Evolutionary conservation across 768 basidiomycete genomes (phyloP).

Genomic region (Calocybe indica): DNA sequence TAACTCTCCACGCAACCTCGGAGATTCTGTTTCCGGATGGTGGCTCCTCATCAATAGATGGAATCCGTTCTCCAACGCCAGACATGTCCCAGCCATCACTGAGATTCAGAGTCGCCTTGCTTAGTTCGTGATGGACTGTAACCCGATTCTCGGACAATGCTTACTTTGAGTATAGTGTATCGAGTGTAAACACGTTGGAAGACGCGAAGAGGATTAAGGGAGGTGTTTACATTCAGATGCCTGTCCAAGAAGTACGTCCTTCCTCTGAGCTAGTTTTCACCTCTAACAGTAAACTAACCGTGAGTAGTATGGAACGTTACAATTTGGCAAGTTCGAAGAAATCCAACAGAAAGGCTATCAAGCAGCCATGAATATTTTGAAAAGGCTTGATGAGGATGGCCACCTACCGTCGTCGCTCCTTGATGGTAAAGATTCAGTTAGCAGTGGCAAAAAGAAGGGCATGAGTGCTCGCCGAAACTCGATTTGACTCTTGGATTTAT

Average conservation of each 20-base stretch:
- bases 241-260: slow-evolving; percentile 75
- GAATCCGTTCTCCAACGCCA: slow-evolving; percentile 82
- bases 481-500: slow-evolving; percentile 24
- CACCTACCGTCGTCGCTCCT: slow-evolving; percentile 72
- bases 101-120: slow-evolving; percentile 93
- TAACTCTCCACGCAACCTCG: slow-evolving; percentile 90
- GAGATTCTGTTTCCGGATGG: slow-evolving; percentile 94
- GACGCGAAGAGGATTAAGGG: slow-evolving; percentile 90
- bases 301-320: slow-evolving; percentile 79
- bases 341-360: slow-evolving; percentile 78
- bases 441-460: slow-evolving; percentile 58
- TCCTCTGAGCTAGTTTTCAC: background rate
- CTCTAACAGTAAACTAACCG: background rate
- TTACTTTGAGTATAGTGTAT: slow-evolving; percentile 57
- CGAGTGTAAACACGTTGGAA: slow-evolving; percentile 90
- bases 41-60: slow-evolving; percentile 91
- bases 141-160: no score
- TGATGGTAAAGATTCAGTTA: slow-evolving; percentile 44
- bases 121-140: slow-evolving; percentile 58
- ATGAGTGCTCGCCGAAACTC: slow-evolving; percentile 77
- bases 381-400: slow-evolving; percentile 79
- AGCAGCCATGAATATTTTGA: slow-evolving; percentile 64
- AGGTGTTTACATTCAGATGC: slow-evolving; percentile 91
- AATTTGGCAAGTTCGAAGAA: slow-evolving; percentile 86
- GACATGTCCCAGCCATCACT: slow-evolving; percentile 79